phyloP scores from a whole-genome alignment of 1,284 basidiomycete genomes.

The Chalciporus sp. region DNA sequence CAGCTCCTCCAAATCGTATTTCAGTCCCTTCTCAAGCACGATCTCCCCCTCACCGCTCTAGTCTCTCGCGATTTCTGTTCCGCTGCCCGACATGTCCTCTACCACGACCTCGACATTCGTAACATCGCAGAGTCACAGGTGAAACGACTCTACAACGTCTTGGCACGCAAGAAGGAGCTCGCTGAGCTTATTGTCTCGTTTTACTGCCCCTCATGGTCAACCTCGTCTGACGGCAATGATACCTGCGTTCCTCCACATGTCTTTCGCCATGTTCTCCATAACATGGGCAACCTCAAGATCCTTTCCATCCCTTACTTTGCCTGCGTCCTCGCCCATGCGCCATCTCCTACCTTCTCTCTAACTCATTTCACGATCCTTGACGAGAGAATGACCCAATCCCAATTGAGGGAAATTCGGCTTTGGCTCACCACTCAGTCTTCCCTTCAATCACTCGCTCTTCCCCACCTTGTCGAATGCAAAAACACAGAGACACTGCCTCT shows the following conservation, averaged over 20 bases:
- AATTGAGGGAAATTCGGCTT: constrained; percentile 22
- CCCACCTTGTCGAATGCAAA: constrained; percentile 23
- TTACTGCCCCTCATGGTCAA: constrained; percentile 27
- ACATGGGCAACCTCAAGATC: constrained; percentile 32
- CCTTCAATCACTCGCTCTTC: constrained; percentile 32
- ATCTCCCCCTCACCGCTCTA: constrained; percentile 23
- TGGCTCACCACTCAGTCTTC: constrained; percentile 29
- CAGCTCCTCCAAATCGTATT: constrained; percentile 26
- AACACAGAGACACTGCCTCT: not conserved
- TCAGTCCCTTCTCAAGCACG: constrained; percentile 16
- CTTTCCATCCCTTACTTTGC: constrained; percentile 31
- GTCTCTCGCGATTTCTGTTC: constrained; percentile 24
- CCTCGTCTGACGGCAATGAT: constrained; percentile 3
- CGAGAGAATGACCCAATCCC: constrained; percentile 23
- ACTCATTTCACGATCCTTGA: constrained; percentile 32
- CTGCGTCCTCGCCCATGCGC: constrained; percentile 21
- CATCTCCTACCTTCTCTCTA: constrained; percentile 26
- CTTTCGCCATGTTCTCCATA: constrained; percentile 28
- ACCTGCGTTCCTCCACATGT: constrained; percentile 13
- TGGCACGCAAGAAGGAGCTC: constrained; percentile 22
- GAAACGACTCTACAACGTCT: constrained; percentile 20
- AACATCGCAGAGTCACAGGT: constrained; percentile 11
- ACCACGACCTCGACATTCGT: constrained; percentile 25
- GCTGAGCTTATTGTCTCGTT: constrained; percentile 29
- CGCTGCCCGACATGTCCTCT: constrained; percentile 24